A percentile compares a stretch with the other conserved stretches of the same genome.
These are phyloP conservation scores for Epichloe hybrida DNA, from an alignment of 2,329 filamentous ascomycete genomes.

Conservation along the genomic window DNA sequence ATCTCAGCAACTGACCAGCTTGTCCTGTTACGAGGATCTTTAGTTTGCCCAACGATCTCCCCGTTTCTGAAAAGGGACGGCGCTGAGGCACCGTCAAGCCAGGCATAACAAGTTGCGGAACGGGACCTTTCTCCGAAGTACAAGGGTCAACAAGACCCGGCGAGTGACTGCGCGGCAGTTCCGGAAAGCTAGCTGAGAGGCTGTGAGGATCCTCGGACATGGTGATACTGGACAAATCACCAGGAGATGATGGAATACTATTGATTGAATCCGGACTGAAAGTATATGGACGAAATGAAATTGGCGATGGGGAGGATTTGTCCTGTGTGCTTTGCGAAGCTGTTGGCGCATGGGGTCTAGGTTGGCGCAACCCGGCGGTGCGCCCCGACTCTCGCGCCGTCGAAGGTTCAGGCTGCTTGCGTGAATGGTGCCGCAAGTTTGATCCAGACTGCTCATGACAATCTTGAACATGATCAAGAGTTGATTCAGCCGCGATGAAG, in stretches of 20 bases:
- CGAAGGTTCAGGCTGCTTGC: conserved; percentile 10
- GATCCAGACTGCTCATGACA: not conserved
- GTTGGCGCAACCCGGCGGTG: not conserved
- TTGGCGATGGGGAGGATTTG: conserved; percentile 14
- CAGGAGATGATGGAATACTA: conserved; percentile 37
- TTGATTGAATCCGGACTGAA: conserved; percentile 20
- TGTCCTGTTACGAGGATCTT: conserved; percentile 81
- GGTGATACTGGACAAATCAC: conserved; percentile 36
- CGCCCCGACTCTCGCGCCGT: not conserved
- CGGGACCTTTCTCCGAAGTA: conserved; percentile 11
- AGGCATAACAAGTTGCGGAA: conserved; percentile 90
- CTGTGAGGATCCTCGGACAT: conserved; percentile 17
- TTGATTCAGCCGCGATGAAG: conserved; percentile 22
- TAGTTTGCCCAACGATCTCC: conserved; percentile 69
- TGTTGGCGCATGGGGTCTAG: conserved; percentile 1
- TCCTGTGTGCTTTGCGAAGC: conserved; percentile 6
- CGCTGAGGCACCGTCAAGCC: conserved; percentile 83
- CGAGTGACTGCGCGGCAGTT: conserved; percentile 10
- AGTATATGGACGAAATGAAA: conserved; percentile 13
- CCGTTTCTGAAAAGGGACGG: conserved; percentile 77
- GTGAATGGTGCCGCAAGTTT: conserved; percentile 7
- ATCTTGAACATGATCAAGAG: conserved; percentile 15
- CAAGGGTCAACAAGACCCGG: conserved; percentile 8
- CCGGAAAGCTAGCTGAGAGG: conserved; percentile 10
- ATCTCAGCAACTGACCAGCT: conserved; percentile 38